These are phyloP conservation scores for Pseudogymnoascus sp. DNA, from an alignment of 2,329 filamentous ascomycete species.

Conservation along the genomic window DNA sequence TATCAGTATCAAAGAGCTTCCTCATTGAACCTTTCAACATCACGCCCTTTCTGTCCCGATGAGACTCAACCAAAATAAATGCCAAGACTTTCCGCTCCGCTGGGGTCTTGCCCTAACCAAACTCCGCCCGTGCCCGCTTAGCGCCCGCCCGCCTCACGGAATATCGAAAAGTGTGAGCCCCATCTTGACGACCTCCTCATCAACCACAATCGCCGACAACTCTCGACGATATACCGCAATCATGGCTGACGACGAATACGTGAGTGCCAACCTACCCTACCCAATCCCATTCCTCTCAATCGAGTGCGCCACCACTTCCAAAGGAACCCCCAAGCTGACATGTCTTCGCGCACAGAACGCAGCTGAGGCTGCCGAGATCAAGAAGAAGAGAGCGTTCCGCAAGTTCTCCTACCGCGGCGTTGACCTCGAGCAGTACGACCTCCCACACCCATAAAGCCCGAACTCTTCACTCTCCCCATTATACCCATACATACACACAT, in stretches of 20 bases:
- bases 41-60: not conserved
- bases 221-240: slow-evolving; percentile 39
- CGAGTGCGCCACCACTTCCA: not conserved
- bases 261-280: slow-evolving; percentile 38
- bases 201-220: slow-evolving; percentile 17
- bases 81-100: slow-evolving; percentile 11
- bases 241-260: slow-evolving; percentile 75
- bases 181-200: slow-evolving; percentile 10
- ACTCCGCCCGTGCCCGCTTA: slow-evolving; percentile 4
- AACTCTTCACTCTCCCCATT: not conserved
- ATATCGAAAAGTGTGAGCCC: slow-evolving; percentile 7
- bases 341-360: slow-evolving; percentile 58
- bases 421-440: slow-evolving; percentile 94
- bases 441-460: slow-evolving; percentile 16
- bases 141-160: not conserved
- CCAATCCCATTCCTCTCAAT: slow-evolving; percentile 5
- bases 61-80: not conserved
- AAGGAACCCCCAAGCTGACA: slow-evolving; percentile 26
- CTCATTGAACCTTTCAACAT: not conserved
- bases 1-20: not conserved
- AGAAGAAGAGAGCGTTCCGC: slow-evolving; percentile 99
- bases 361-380: slow-evolving; percentile 97
- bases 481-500: slow-evolving; percentile 16
- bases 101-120: slow-evolving; percentile 10
- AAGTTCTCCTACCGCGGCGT: slow-evolving; percentile 99